Evolutionary conservation across 371 early-diverging fungal species (phyloP).

Genomic region (Syncephalastrum racemosum): DNA sequence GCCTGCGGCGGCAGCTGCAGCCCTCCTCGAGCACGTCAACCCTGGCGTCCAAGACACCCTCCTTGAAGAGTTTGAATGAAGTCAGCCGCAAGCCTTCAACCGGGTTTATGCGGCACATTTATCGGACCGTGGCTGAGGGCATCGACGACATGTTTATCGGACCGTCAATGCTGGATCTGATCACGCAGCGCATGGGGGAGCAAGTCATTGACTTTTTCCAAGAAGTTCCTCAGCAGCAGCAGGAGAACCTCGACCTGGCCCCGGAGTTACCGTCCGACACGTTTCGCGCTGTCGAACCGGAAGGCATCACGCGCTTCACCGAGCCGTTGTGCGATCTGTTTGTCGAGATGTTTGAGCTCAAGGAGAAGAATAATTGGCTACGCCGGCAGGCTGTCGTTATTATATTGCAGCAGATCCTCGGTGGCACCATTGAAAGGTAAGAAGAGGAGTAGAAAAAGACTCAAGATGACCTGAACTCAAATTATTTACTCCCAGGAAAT

Average conservation of each 20-base stretch:
- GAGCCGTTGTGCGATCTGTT: conserved; percentile 81
- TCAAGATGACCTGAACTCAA: too few relatives aligned
- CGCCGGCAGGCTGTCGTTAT: conserved; percentile 83
- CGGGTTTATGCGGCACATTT: conserved; percentile 71
- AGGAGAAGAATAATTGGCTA: conserved; percentile 85
- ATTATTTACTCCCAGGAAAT: conserved; percentile 35
- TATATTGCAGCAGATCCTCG: conserved; percentile 81
- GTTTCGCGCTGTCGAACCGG: conserved; percentile 13
- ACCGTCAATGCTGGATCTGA: conserved; percentile 70
- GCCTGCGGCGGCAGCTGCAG: conserved; percentile 11
- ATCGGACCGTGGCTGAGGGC: conserved; percentile 69
- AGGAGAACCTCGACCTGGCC: conserved; percentile 4
- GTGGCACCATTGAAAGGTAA: conserved; percentile 82
- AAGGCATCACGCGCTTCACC: conserved; percentile 58
- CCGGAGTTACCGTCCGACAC: not conserved
- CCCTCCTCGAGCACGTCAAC: conserved; percentile 21
- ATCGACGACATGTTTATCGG: conserved; percentile 69
- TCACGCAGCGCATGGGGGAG: conserved; percentile 69
- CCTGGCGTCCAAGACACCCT: conserved; percentile 6
- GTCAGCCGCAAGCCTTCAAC: conserved; percentile 18
- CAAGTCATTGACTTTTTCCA: conserved; percentile 60
- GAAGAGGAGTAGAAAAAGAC: not conserved
- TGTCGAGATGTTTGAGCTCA: conserved; percentile 85
- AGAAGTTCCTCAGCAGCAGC: conserved; percentile 22
- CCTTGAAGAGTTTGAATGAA: conserved; percentile 7